Conservation (phyloP, 441 rosid species). For the Pelargonium citronellum region DNA sequence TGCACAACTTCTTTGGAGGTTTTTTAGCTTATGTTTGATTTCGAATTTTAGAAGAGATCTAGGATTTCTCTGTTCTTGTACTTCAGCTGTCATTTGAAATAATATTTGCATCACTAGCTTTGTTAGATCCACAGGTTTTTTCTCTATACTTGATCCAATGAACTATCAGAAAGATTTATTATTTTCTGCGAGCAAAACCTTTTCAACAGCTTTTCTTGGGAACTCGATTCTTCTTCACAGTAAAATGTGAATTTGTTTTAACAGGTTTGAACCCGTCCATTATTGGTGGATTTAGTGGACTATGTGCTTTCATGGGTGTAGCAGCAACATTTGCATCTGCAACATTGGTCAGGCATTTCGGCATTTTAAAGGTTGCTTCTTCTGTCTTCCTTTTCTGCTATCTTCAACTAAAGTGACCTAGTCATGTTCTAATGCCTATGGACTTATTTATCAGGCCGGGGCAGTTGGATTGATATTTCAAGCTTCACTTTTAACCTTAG, state of each 20-base stretch:
- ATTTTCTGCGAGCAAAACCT: background rate
- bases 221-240: constrained; percentile 9
- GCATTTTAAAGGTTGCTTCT: constrained; percentile 64
- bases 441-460: constrained; percentile 53
- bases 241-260: constrained; percentile 15
- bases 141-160: too few relatives aligned
- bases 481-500: constrained; percentile 68
- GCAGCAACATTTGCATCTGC: constrained; percentile 83
- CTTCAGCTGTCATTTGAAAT: too few relatives aligned
- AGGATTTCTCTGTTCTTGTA: too few relatives aligned
- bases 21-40: too few relatives aligned
- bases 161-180: too few relatives aligned
- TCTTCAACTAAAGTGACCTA: background rate
- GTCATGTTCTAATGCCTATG: constrained; percentile 16
- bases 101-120: too few relatives aligned
- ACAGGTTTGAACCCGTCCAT: constrained; percentile 79
- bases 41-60: too few relatives aligned
- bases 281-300: constrained; percentile 81
- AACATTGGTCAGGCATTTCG: constrained; percentile 57
- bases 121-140: too few relatives aligned
- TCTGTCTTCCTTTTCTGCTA: constrained; percentile 11
- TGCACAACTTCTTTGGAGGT: too few relatives aligned
- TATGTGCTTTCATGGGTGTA: constrained; percentile 86
- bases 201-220: background rate
- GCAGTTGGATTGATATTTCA: constrained; percentile 78